A percentile compares a stretch with the other conserved stretches of the same genome.
phyloP scores from a whole-genome alignment of 2,329 filamentous ascomycete genomes.

The Trichophyton mentagrophytes region DNA sequence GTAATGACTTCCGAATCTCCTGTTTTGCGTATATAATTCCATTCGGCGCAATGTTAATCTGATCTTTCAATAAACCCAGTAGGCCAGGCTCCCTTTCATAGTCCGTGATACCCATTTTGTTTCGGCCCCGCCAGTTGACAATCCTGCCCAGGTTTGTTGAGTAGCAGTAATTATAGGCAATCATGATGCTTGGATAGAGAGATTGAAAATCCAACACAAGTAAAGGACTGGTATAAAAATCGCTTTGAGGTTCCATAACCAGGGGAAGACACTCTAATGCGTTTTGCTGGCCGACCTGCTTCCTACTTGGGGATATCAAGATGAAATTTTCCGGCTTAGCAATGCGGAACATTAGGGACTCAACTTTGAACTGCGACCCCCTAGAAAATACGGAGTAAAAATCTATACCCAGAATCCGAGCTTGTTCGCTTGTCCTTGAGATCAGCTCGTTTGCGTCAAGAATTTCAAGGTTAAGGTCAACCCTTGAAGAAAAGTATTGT shows the following conservation, averaged over 20 bases:
- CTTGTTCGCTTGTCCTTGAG: slow-evolving; percentile 82
- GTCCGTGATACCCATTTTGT: slow-evolving; percentile 89
- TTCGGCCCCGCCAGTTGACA: slow-evolving; percentile 72
- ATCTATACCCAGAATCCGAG: slow-evolving; percentile 80
- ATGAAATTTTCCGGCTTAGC: slow-evolving; percentile 94
- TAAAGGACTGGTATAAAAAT: slow-evolving; percentile 80
- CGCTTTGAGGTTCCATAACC: slow-evolving; percentile 94
- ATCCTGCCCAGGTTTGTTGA: slow-evolving; percentile 88
- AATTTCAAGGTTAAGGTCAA: slow-evolving; percentile 77
- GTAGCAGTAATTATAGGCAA: slow-evolving; percentile 98
- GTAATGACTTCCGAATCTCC: slow-evolving; percentile 71
- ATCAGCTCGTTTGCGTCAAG: slow-evolving; percentile 82
- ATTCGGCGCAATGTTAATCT: slow-evolving; percentile 88
- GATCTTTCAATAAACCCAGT: slow-evolving; percentile 62
- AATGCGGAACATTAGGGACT: slow-evolving; percentile 97
- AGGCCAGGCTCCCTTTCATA: slow-evolving; percentile 66
- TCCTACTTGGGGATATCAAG: slow-evolving; percentile 74
- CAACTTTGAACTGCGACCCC: slow-evolving; percentile 96
- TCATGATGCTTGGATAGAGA: slow-evolving; percentile 94
- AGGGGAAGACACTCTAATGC: slow-evolving; percentile 86
- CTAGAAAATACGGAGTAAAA: slow-evolving; percentile 94
- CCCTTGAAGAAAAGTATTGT: slow-evolving; percentile 62
- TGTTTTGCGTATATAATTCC: slow-evolving; percentile 91
- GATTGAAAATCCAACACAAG: slow-evolving; percentile 93
- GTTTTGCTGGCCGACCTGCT: slow-evolving; percentile 88